Evolutionary conservation across 169 alveolate species (phyloP).

Genomic region (Toxoplasma gondii): DNA sequence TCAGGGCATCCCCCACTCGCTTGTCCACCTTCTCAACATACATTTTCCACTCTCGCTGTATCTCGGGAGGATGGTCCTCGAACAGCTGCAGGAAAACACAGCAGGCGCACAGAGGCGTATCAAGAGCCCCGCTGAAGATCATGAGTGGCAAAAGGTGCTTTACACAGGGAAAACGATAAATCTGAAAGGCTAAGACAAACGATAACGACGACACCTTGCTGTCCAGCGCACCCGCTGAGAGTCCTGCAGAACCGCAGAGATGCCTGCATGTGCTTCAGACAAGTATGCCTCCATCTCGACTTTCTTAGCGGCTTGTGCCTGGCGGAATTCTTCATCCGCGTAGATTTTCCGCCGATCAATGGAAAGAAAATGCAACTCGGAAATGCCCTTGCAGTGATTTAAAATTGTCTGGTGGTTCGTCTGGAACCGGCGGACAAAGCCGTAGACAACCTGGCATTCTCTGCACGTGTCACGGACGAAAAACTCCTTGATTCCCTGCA

Average conservation of each 20-base stretch:
- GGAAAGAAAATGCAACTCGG: slow-evolving; percentile 73
- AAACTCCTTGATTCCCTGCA: slow-evolving; percentile 83
- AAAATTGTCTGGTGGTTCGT: slow-evolving; percentile 46
- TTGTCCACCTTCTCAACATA: slow-evolving; percentile 41
- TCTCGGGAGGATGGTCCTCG: slow-evolving; percentile 76
- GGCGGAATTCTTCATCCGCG: slow-evolving; percentile 80
- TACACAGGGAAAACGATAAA: background rate
- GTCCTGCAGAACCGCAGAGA: background rate
- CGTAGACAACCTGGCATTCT: slow-evolving; percentile 83
- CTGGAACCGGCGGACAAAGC: slow-evolving; percentile 79
- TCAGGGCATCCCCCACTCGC: slow-evolving; percentile 79
- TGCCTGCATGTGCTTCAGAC: background rate
- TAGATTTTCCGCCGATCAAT: slow-evolving; percentile 82
- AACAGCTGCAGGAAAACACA: slow-evolving; percentile 70
- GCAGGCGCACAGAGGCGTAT: background rate
- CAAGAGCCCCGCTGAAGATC: background rate
- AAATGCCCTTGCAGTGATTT: slow-evolving; percentile 74
- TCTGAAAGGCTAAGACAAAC: background rate
- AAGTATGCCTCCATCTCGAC: slow-evolving; percentile 59
- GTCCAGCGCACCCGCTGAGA: background rate
- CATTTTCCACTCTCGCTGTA: slow-evolving; percentile 75
- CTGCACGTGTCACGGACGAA: slow-evolving; percentile 88
- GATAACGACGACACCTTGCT: background rate
- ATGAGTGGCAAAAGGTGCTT: background rate
- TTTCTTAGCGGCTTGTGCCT: slow-evolving; percentile 78